These are phyloP conservation scores for Aspergillus transmontanensis DNA, from an alignment of 2,329 filamentous ascomycete genomes.

Conservation along the genomic window DNA sequence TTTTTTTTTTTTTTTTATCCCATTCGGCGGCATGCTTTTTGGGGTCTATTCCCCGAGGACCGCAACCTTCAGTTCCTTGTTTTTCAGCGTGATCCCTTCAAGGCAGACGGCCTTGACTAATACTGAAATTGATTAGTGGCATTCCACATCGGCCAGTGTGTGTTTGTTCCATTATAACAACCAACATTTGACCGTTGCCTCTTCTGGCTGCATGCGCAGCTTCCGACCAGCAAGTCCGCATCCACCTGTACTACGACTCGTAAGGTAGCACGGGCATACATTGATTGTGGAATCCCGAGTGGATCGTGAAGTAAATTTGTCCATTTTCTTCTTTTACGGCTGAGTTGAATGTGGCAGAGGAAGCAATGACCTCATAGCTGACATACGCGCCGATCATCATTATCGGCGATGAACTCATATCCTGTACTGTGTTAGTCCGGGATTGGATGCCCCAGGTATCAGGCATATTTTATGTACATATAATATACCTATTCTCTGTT, in stretches of 20 bases:
- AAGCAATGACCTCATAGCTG: not conserved
- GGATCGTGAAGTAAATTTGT: not conserved
- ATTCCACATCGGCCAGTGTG: constrained; percentile 4
- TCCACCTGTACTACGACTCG: constrained; percentile 5
- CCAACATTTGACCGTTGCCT: constrained; percentile 19
- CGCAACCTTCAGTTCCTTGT: not conserved
- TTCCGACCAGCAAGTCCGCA: constrained; percentile 14
- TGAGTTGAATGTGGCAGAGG: not conserved
- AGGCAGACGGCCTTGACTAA: not conserved
- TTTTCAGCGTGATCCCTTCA: not conserved
- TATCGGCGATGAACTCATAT: constrained; percentile 3
- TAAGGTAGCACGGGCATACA: constrained; percentile 8
- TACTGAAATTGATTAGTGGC: not conserved
- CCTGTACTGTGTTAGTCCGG: constrained; percentile 2
- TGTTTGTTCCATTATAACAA: not conserved
- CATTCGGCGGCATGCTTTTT: not conserved
- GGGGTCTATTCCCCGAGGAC: not conserved
- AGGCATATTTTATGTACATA: constrained; percentile 14
- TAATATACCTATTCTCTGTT: not conserved
- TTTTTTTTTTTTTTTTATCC: not conserved
- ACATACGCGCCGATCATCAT: constrained; percentile 1
- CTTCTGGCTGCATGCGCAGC: constrained; percentile 26
- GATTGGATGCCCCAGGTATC: not conserved
- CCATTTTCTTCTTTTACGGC: not conserved
- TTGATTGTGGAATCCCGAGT: not conserved